phyloP scores from a whole-genome alignment of 768 basidiomycete species.

The Hygrophoropsis aurantiaca region DNA sequence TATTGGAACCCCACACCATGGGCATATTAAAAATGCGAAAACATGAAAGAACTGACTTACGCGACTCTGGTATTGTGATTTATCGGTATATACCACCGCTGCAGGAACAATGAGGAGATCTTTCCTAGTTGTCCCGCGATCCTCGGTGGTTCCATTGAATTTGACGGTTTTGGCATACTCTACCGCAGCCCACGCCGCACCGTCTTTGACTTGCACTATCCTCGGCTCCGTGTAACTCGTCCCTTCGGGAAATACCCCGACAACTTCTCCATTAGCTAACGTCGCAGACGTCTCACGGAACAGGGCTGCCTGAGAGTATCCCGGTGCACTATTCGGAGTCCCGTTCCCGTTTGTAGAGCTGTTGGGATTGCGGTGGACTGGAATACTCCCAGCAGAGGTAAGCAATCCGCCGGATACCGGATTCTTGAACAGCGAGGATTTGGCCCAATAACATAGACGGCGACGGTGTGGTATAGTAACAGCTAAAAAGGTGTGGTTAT shows the following conservation, averaged over 20 bases:
- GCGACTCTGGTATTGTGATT: conserved; percentile 61
- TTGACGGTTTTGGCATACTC: conserved; percentile 56
- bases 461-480: conserved; percentile 60
- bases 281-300: conserved; percentile 58
- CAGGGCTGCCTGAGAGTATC: conserved; percentile 37
- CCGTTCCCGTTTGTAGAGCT: background rate
- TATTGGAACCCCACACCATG: no score
- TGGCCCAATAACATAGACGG: conserved; percentile 68
- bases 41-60: conserved; percentile 31
- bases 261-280: conserved; percentile 50
- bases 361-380: conserved; percentile 67
- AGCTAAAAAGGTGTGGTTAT: conserved; percentile 26
- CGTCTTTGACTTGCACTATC: conserved; percentile 55
- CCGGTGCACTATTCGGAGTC: background rate
- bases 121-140: conserved; percentile 19
- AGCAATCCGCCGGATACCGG: conserved; percentile 52
- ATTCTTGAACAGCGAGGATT: conserved; percentile 64
- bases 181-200: conserved; percentile 70
- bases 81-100: conserved; percentile 70
- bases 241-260: conserved; percentile 73
- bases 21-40: background rate
- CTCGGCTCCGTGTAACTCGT: conserved; percentile 49
- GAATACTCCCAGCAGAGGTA: conserved; percentile 66
- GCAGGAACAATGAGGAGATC: conserved; percentile 57
- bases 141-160: conserved; percentile 14